Evolutionary conservation across 2,329 filamentous ascomycete genomes (phyloP).

Genomic region (Cladophialophora carrionii): DNA sequence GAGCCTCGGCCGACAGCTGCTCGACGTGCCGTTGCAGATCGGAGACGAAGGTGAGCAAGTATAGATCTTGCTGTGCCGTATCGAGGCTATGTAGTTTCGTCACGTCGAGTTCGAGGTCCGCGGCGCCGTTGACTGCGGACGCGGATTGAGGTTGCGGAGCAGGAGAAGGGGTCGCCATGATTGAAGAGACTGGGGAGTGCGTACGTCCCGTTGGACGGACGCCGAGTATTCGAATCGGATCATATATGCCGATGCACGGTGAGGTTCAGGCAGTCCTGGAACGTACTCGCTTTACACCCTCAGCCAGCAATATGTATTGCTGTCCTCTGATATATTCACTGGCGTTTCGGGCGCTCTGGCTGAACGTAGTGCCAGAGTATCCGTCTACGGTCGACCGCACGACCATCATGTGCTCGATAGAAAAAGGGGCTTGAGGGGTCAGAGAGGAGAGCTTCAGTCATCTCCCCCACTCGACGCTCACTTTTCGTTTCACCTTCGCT

Average conservation of each 20-base stretch:
- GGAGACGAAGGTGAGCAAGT: constrained; percentile 85
- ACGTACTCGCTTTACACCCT: neutral
- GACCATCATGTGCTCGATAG: neutral
- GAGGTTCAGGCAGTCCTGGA: neutral
- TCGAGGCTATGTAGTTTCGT: constrained; percentile 86
- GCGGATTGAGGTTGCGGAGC: constrained; percentile 17
- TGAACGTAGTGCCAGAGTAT: neutral
- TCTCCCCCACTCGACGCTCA: neutral
- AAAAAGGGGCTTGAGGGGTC: no score
- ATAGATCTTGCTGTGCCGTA: constrained; percentile 93
- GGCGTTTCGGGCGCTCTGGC: neutral
- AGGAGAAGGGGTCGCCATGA: constrained; percentile 27
- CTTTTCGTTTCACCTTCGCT: neutral
- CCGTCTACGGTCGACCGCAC: neutral
- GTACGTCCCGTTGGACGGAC: constrained; percentile 31
- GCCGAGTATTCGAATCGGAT: constrained; percentile 11
- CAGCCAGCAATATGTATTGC: neutral
- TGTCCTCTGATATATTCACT: constrained; percentile 1
- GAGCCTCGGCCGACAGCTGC: constrained; percentile 72
- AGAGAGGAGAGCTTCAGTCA: neutral
- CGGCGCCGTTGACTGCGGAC: constrained; percentile 28
- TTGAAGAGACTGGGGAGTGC: constrained; percentile 7
- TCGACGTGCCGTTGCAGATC: constrained; percentile 80
- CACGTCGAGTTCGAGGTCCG: constrained; percentile 72
- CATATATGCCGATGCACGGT: constrained; percentile 24